Evolutionary conservation across 2,329 filamentous ascomycete species (phyloP), one percentile per base, ranked within the genome.

Genomic region (Fusarium kyushuense): DNA sequence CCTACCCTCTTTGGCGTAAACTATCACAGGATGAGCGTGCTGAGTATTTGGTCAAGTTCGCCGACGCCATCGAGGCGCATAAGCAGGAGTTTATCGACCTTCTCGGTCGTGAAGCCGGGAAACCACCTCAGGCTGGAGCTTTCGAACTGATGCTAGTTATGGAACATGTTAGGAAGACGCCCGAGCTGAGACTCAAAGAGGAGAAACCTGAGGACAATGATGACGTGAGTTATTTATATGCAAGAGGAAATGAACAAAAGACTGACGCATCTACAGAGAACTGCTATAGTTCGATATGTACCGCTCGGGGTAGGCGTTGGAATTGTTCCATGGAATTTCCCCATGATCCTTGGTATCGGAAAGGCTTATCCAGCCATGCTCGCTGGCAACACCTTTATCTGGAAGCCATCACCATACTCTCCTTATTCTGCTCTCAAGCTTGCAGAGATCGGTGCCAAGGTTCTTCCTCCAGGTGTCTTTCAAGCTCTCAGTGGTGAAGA

Each of bases 381-480:
- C 19, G 86, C 87, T 0, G 86, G 87, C 6, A 87, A 87, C 71
- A 76, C 78, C 7, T 76, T 89, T 48, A 86, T 89, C 63, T 76
- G 86, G 72, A 88, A 88, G 76, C 84, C 86, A 0, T 88, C 85
- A 0, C 84, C 85, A 0, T 88, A 83, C 74, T 84, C 87, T 0
- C 87, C 87, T 0, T 89, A 88, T 77, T 83, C 81, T 1, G 78
- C 79, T 3, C 78, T 91, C 48, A 90, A 91, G 76, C 70, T 88
- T 13, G 84, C 81, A 14, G 87, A 90, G 75, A 76, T 91, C 6
- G 86, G 81, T 3, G 80, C 84, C 59, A 75, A 82, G 30, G 77
- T 89, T 75, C 86, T 90, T 70, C 87, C 88, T 2, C 84, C 86
- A 0, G 89, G 89, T 38, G 86, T 91, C 21, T 74, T 90, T 10